Evolutionary conservation across 257 asterid genomes (phyloP).

Genomic region (Haberlea rhodopensis): DNA sequence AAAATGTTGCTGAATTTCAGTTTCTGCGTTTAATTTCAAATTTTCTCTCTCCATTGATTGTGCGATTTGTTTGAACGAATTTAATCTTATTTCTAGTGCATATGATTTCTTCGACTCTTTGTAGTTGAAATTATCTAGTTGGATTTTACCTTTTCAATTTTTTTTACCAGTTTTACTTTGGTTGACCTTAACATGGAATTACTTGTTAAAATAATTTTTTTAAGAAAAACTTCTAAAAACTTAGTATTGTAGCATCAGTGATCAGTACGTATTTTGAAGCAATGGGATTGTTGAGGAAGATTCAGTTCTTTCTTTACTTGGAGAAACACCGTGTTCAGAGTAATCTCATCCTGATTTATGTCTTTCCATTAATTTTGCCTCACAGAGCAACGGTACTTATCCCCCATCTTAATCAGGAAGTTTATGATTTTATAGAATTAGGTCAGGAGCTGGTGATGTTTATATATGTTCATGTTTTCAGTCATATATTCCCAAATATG

Average conservation of each 20-base stretch:
- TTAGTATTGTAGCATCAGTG: conserved; percentile 2
- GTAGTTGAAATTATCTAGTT: background rate
- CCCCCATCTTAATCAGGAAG: background rate
- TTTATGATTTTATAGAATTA: conserved; percentile 5
- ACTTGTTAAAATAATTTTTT: background rate
- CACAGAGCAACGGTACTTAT: conserved; percentile 11
- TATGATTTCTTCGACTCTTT: background rate
- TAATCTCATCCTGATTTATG: background rate
- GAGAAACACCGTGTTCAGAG: background rate
- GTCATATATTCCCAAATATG: background rate
- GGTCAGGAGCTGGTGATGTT: background rate
- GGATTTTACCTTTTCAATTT: background rate
- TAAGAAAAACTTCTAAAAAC: background rate
- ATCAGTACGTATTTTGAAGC: background rate
- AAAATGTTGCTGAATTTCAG: background rate
- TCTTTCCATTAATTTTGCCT: background rate
- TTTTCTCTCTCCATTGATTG: conserved; percentile 7
- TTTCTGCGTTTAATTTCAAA: conserved; percentile 6
- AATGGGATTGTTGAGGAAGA: background rate
- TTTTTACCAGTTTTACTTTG: background rate
- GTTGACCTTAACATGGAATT: conserved; percentile 25
- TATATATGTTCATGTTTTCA: conserved; percentile 1
- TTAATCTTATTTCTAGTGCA: background rate
- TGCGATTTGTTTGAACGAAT: conserved; percentile 16
- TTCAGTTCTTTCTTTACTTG: background rate